These are phyloP conservation scores for Ramularia endophylla DNA, from an alignment of 2,329 filamentous ascomycete genomes.

Conservation along the genomic window DNA sequence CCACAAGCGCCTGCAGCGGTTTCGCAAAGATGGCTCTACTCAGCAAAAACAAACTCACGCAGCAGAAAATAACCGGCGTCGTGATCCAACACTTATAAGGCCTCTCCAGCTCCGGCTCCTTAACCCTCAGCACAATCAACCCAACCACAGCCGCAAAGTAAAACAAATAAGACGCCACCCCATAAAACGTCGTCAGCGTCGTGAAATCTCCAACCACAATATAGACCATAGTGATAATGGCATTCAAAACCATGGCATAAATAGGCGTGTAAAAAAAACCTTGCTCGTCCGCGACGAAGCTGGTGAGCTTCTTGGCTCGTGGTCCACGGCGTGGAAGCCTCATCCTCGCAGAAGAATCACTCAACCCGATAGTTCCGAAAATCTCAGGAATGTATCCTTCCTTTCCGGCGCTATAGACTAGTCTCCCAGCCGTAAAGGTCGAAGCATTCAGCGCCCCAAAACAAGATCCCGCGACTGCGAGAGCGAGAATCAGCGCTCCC, in stretches of 20 bases:
- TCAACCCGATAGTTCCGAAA: slow-evolving; percentile 76
- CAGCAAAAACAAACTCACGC: slow-evolving; percentile 87
- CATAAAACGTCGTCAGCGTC: slow-evolving; percentile 93
- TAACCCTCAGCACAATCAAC: slow-evolving; percentile 80
- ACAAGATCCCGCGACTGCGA: slow-evolving; percentile 86
- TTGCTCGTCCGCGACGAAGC: slow-evolving; percentile 68
- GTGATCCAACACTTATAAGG: slow-evolving; percentile 96
- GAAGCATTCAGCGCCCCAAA: slow-evolving; percentile 93
- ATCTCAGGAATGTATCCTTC: slow-evolving; percentile 85
- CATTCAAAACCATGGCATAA: slow-evolving; percentile 81
- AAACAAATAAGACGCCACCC: slow-evolving; percentile 93
- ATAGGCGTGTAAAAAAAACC: slow-evolving; percentile 93
- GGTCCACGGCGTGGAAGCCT: slow-evolving; percentile 44
- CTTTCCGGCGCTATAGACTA: slow-evolving; percentile 91
- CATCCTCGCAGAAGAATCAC: slow-evolving; percentile 34
- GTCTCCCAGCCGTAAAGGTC: slow-evolving; percentile 84
- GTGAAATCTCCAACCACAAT: slow-evolving; percentile 83
- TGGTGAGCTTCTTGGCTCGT: slow-evolving; percentile 51
- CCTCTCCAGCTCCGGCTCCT: slow-evolving; percentile 78
- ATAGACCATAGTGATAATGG: slow-evolving; percentile 65
- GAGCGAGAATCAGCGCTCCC: slow-evolving; percentile 75
- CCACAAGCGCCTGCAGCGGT: slow-evolving; percentile 81
- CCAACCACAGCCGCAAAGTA: slow-evolving; percentile 95
- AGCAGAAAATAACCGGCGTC: slow-evolving; percentile 97
- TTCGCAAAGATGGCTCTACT: slow-evolving; percentile 85